Percentiles rank a stretch among this genome's conserved stretches.
phyloP scores from a whole-genome alignment of 495 filamentous ascomycete species.

The Extremus antarcticus region DNA sequence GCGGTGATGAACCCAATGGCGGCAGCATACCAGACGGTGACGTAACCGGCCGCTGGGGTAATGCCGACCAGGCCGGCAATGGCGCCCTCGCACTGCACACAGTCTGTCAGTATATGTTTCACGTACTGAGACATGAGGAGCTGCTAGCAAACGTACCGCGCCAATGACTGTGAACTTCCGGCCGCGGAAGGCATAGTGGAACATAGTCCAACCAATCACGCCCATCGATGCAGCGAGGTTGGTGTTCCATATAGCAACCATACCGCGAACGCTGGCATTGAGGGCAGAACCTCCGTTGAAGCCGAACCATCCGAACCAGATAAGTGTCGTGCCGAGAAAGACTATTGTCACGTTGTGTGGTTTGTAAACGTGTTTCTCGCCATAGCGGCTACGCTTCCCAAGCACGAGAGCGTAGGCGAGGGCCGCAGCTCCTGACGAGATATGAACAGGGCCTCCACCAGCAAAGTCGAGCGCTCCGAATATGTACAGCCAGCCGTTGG shows the following conservation, averaged over 20 bases:
- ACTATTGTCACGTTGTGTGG: slow-evolving; percentile 97
- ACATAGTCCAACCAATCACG: slow-evolving; percentile 87
- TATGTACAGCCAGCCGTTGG: slow-evolving; percentile 49
- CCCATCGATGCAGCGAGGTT: slow-evolving; percentile 72
- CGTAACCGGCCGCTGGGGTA: slow-evolving; percentile 81
- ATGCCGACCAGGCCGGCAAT: slow-evolving; percentile 88
- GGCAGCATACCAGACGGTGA: slow-evolving; percentile 84
- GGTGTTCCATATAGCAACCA: slow-evolving; percentile 61
- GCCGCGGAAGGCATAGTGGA: slow-evolving; percentile 67
- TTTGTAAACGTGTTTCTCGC: slow-evolving; percentile 84
- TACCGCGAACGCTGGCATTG: slow-evolving; percentile 74
- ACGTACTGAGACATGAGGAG: too few species aligned
- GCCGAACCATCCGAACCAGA: slow-evolving; percentile 99
- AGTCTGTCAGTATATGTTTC: slow-evolving; percentile 90
- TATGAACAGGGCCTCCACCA: slow-evolving; percentile 93
- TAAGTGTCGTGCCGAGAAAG: slow-evolving; percentile 91
- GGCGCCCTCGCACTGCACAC: slow-evolving; percentile 91
- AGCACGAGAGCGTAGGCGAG: slow-evolving; percentile 78
- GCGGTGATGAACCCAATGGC: slow-evolving; percentile 79
- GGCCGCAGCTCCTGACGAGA: slow-evolving; percentile 70
- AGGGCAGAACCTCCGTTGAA: slow-evolving; percentile 93
- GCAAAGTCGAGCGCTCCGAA: slow-evolving; percentile 56
- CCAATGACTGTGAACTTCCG: slow-evolving; percentile 25
- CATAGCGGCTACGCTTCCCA: slow-evolving; percentile 73
- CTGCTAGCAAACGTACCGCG: too few species aligned